Percentiles rank a stretch among this genome's conserved stretches.
Conservation (phyloP, 768 basidiomycete genomes). For the Lentinus brumalis region DNA sequence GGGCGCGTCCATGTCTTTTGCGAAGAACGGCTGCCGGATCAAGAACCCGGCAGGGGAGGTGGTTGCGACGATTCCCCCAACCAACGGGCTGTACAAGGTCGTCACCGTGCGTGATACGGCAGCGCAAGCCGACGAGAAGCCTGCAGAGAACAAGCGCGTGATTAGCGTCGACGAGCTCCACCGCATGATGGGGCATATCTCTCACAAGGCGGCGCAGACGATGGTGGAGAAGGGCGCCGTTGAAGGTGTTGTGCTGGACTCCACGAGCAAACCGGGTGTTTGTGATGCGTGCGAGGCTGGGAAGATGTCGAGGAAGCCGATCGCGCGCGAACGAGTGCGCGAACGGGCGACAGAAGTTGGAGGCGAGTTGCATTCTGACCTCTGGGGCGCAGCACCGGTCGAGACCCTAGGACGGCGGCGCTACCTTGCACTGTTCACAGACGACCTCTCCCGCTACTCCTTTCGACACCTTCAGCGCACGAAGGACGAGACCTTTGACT, state of each 20-base stretch:
- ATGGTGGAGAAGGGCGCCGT: conserved; percentile 34
- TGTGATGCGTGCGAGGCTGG: conserved; percentile 48
- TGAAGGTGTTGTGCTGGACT: conserved; percentile 32
- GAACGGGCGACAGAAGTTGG: conserved; percentile 34
- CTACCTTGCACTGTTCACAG: conserved; percentile 33
- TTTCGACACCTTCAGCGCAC: conserved; percentile 33
- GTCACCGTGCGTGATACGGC: background rate
- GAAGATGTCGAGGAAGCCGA: conserved; percentile 40
- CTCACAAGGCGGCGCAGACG: conserved; percentile 21
- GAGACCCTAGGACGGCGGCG: conserved; percentile 22
- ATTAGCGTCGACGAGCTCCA: conserved; percentile 31
- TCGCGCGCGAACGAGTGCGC: conserved; percentile 27
- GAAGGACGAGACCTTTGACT: conserved; percentile 37
- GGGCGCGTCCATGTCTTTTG: conserved; percentile 11
- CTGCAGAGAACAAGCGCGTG: background rate
- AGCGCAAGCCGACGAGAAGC: background rate
- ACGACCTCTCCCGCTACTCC: conserved; percentile 28
- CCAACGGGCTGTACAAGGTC: conserved; percentile 9
- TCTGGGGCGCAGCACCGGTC: conserved; percentile 48
- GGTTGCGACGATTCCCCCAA: background rate
- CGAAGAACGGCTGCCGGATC: conserved; percentile 5
- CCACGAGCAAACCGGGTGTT: background rate
- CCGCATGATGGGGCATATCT: conserved; percentile 37
- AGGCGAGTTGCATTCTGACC: conserved; percentile 41
- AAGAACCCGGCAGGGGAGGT: too few species aligned